Evolutionary conservation across 2,329 filamentous ascomycete genomes (phyloP), one percentile per base, ranked within the genome.

Genomic region (Pseudogymnoascus sp.): DNA sequence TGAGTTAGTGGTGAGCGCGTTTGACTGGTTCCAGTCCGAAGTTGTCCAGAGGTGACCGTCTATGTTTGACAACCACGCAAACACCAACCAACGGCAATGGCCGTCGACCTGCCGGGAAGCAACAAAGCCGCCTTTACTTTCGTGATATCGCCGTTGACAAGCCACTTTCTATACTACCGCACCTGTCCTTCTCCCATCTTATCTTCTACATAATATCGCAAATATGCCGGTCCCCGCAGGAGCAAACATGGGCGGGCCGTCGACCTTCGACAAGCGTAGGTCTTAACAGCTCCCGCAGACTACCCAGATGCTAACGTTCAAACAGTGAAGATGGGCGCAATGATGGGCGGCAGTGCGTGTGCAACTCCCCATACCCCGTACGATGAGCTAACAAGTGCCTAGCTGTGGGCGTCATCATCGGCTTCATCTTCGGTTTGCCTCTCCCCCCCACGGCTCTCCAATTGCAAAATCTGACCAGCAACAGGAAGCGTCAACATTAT

Each of bases 351-450:
- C 75, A 96, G 93, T 97, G 89, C 72, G 92, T 85, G 61, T 64
- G 63, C 46, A 63, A 53, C 43, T 42, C 14, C 28, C 36, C 37
- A 42, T 28, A 23, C 38, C 31, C 65, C 3, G 3, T n/a, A 62
- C 21, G n/a, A 43, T 16, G 53, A 40, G 62, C 14, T n/a, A 79
- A 67, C 16, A 63, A 37, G 12, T 65, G 61, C 65, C 12, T 71
- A 97, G 95, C 92, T 77, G 95, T 99, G 66, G 95, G 95, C 66
- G 82, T 90, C 61, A 96, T 96, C 75, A 97, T 99, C 78, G 95
- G 95, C 68, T 97, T 99, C 80, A 96, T 99, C 72, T 96, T 95
- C 71, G 95, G 93, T 96, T 81, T 60, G 81, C 71, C 63, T 59
- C 38, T 16, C 12, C 25, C 38, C 31, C 18, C 21, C 23, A 3